Percentiles rank a stretch among this genome's conserved stretches.
phyloP scores from a whole-genome alignment of 495 filamentous ascomycete species.

The Pyrenula massariospora region DNA sequence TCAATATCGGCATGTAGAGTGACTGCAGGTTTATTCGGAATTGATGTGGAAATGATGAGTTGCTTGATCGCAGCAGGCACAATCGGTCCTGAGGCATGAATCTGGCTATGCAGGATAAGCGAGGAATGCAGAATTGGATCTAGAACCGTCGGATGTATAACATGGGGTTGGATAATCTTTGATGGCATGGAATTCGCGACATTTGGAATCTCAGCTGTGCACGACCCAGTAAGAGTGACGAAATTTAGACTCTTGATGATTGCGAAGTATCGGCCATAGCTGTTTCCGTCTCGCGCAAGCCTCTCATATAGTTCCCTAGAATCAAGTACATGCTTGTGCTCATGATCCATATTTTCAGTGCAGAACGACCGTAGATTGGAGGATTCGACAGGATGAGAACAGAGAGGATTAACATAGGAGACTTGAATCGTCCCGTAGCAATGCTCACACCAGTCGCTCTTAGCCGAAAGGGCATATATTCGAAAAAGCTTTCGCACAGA shows the following conservation, averaged over 20 bases:
- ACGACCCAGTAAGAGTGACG: conserved; percentile 6
- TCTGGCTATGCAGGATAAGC: background rate
- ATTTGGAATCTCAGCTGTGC: conserved; percentile 9
- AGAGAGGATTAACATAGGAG: too few relatives aligned
- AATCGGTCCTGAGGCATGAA: background rate
- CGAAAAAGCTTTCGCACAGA: too few relatives aligned
- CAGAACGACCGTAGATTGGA: too few relatives aligned
- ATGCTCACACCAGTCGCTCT: conserved; percentile 8
- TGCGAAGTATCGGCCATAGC: conserved; percentile 13
- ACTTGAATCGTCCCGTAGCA: too few relatives aligned
- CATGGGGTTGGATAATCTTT: conserved; percentile 1
- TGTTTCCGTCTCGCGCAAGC: too few relatives aligned
- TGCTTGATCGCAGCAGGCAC: conserved; percentile 1
- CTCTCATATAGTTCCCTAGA: too few relatives aligned
- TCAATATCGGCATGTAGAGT: too few relatives aligned
- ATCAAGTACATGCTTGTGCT: background rate
- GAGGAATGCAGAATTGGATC: conserved; percentile 2
- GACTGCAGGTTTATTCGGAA: too few relatives aligned
- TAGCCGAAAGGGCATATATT: conserved; percentile 3
- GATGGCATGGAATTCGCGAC: conserved; percentile 3
- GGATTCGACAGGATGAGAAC: too few relatives aligned
- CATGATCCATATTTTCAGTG: too few relatives aligned
- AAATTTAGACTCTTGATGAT: too few relatives aligned
- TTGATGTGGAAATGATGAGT: too few relatives aligned
- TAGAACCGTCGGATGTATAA: conserved; percentile 7